Conservation (phyloP, 75 land plant genomes). For the Pinus tabuliformis region DNA sequence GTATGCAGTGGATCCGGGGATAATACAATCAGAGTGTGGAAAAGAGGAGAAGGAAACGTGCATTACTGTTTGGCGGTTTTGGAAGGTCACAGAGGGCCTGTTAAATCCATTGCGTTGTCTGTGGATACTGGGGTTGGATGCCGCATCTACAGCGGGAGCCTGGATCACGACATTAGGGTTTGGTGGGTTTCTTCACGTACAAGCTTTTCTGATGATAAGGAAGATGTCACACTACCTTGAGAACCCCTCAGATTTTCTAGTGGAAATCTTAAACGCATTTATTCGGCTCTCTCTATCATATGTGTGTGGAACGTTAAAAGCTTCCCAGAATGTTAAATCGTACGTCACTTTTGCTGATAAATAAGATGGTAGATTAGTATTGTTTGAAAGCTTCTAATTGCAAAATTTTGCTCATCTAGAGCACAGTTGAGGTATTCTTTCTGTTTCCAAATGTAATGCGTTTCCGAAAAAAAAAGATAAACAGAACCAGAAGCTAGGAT, state of each 20-base stretch:
- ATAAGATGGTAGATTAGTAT: too few species aligned
- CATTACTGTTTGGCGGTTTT: constrained; percentile 39
- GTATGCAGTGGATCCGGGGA: constrained; percentile 57
- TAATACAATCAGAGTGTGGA: constrained; percentile 52
- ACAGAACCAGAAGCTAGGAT: too few species aligned
- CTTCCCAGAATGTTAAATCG: not conserved
- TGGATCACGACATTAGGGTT: constrained; percentile 58
- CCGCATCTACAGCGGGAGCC: constrained; percentile 53
- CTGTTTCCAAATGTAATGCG: too few species aligned
- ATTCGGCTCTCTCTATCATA: constrained; percentile 8
- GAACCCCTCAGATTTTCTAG: too few species aligned
- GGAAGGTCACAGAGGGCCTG: constrained; percentile 53
- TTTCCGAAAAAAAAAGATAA: too few species aligned
- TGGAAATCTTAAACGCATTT: too few species aligned
- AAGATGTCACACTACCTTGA: too few species aligned
- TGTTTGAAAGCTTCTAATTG: too few species aligned
- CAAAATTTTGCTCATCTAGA: too few species aligned
- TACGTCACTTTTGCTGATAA: too few species aligned
- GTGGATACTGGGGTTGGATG: constrained; percentile 1
- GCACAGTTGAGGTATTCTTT: too few species aligned
- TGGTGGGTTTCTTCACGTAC: constrained; percentile 36
- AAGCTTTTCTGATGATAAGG: too few species aligned
- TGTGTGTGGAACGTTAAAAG: not conserved
- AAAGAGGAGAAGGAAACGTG: constrained; percentile 7
- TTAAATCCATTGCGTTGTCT: constrained; percentile 41